Base-by-base conservation (phyloP, 2,329 filamentous ascomycete species). In the Xylariaceae sp. region DNA sequence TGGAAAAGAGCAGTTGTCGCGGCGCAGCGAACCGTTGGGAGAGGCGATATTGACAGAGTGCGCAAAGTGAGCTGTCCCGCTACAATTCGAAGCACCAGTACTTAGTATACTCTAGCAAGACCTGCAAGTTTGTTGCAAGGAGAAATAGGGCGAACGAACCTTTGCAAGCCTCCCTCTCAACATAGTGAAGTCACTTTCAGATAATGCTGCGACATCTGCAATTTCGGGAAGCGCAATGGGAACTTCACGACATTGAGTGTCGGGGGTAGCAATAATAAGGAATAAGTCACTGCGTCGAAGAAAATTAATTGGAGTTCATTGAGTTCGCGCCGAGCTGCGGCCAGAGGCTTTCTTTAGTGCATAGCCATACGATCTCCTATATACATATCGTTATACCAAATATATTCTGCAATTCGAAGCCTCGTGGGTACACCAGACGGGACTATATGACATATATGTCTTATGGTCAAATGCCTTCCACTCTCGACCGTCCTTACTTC, bases 21-120 rank as follows among this genome's bases (percentile, higher is more conserved):
- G 29, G 33, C 10, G 15, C 37, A 30, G n/a, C 16, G 13, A 23
- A 29, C 18, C 16, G 18, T 45, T 23, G 42, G 36, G 49, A 53
- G 13, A 53, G 23, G 3, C 57, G 53, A 32, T 54, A 33, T 43
- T 39, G 54, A 37, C 57, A 59, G 33, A 44, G 18, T 49, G 55
- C 24, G n/a, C 52, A 70, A 54, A 69, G 64, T 35, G 65, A 68
- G 51, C 53, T 63, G 51, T 66, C 64, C 52, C 60, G 62, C 68
- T 69, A 42, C 36, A 8, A 54, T 7, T 9, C 37, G 30, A 45
- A 50, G 30, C 20, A 36, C 62, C 49, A 63, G 59, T n/a, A n/a
- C n/a, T n/a, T n/a, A n/a, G 50, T 8, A 64, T 58, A 13, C 29
- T 56, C 15, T 63, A 64, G 23, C 66, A 54, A 8, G 54, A 36